These are phyloP conservation scores for Suhomyces anneliseae DNA, from an alignment of 1,139 yeast species.

Conservation along the genomic window DNA sequence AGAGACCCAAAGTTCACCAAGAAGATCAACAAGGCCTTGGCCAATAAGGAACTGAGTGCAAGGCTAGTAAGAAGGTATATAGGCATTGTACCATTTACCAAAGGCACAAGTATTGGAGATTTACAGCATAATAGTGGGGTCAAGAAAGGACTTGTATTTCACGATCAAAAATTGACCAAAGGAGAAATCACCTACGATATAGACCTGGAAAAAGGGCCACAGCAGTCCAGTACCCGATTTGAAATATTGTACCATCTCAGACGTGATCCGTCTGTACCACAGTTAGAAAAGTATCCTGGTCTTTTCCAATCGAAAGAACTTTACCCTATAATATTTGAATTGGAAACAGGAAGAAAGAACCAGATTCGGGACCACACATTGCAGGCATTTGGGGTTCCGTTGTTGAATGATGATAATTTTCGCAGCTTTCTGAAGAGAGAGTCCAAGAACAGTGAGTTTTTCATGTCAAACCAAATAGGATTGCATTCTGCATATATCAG, in stretches of 20 bases:
- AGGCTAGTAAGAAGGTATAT: constrained; percentile 20
- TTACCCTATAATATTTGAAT: constrained; percentile 22
- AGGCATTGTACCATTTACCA: constrained; percentile 18
- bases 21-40: constrained; percentile 13
- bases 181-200: constrained; percentile 20
- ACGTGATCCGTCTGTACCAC: constrained; percentile 6
- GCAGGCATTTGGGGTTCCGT: constrained; percentile 20
- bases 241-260: constrained; percentile 15
- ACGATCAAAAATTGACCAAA: neutral
- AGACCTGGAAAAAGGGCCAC: constrained; percentile 5
- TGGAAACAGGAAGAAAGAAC: constrained; percentile 28
- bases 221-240: constrained; percentile 17
- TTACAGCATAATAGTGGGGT: neutral
- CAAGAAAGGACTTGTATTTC: neutral
- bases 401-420: constrained; percentile 28
- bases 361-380: constrained; percentile 28
- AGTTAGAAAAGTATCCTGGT: constrained; percentile 13
- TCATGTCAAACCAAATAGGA: constrained; percentile 24
- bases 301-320: constrained; percentile 13
- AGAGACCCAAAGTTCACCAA: constrained; percentile 20
- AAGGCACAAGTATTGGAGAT: constrained; percentile 1
- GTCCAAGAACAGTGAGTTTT: constrained; percentile 16
- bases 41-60: constrained; percentile 4
- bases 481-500: constrained; percentile 23
- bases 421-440: constrained; percentile 14